These are phyloP conservation scores for Colletotrichum lupini DNA, from an alignment of 2,329 filamentous ascomycete genomes.

Conservation along the genomic window DNA sequence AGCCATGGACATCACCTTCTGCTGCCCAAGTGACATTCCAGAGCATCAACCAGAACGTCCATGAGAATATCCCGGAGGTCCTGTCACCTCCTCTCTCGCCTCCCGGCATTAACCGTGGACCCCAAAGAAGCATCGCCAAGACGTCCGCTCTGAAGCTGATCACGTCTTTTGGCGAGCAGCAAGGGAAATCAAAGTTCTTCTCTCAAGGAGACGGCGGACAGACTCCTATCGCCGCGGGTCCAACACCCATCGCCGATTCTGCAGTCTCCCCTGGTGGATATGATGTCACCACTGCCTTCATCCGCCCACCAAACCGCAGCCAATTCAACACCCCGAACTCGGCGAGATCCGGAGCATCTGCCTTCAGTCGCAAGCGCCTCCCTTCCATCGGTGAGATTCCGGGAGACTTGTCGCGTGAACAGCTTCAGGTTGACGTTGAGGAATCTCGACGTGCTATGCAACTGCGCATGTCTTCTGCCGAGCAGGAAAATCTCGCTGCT, in stretches of 20 bases:
- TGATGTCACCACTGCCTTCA: constrained; percentile 74
- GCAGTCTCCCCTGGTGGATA: constrained; percentile 77
- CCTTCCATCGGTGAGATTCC: constrained; percentile 82
- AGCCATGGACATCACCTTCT: constrained; percentile 89
- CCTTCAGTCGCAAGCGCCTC: constrained; percentile 72
- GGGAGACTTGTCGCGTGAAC: constrained; percentile 44
- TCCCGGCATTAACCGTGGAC: constrained; percentile 69
- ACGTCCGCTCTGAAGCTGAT: constrained; percentile 90
- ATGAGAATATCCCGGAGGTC: constrained; percentile 68
- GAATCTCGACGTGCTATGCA: constrained; percentile 41
- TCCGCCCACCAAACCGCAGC: constrained; percentile 74
- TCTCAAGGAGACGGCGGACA: constrained; percentile 64
- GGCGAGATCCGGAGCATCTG: constrained; percentile 68
- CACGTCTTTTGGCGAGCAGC: constrained; percentile 81
- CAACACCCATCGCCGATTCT: constrained; percentile 88
- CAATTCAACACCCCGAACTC: constrained; percentile 77
- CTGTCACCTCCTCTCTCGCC: constrained; percentile 81
- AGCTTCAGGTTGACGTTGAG: constrained; percentile 25
- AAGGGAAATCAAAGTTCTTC: constrained; percentile 72
- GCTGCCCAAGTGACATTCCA: constrained; percentile 72
- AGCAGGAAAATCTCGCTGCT: constrained; percentile 54
- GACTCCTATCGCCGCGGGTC: constrained; percentile 84
- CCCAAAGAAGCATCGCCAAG: constrained; percentile 76
- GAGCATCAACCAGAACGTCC: constrained; percentile 61
- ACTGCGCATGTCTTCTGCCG: constrained; percentile 49